phyloP scores from a whole-genome alignment of 352 stramenopile genomes.

The Phytophthora pistaciae region DNA sequence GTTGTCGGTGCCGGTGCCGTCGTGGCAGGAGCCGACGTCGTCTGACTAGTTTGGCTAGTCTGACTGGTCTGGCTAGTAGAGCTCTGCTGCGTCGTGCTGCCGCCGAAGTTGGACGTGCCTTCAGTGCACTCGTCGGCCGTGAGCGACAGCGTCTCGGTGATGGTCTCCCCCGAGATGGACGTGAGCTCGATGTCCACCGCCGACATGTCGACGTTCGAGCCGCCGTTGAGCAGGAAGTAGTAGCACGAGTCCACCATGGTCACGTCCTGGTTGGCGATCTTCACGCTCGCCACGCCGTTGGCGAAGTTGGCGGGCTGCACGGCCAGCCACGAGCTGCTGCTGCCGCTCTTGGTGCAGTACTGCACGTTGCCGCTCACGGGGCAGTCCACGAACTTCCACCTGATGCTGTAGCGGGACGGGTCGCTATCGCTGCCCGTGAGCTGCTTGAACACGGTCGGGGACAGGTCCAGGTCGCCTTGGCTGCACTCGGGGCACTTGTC shows the following conservation, averaged over 20 bases:
- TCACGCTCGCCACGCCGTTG: conserved; percentile 44
- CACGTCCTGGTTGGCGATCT: conserved; percentile 63
- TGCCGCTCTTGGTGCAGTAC: conserved; percentile 62
- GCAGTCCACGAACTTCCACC: conserved; percentile 65
- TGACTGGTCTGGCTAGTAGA: conserved; percentile 29
- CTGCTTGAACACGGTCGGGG: conserved; percentile 50
- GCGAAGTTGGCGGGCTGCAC: conserved; percentile 54
- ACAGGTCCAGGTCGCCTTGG: conserved; percentile 66
- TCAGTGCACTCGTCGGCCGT: conserved; percentile 45
- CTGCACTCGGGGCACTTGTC: conserved; percentile 78
- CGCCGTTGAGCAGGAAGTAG: conserved; percentile 66
- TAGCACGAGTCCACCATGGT: conserved; percentile 76
- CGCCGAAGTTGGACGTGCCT: conserved; percentile 39
- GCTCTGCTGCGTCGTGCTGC: conserved; percentile 13
- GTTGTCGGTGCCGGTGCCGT: not conserved
- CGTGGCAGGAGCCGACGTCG: not conserved
- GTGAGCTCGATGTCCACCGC: conserved; percentile 58
- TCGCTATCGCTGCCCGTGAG: conserved; percentile 49
- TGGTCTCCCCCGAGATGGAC: conserved; percentile 55
- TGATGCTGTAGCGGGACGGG: conserved; percentile 50
- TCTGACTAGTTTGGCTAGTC: not conserved
- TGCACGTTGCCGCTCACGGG: conserved; percentile 51
- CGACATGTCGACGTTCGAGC: conserved; percentile 38
- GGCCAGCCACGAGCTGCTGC: conserved; percentile 53
- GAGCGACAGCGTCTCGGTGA: conserved; percentile 64